phyloP scores from a whole-genome alignment of 176 grass and related monocot species.

The Carex cristatella region DNA sequence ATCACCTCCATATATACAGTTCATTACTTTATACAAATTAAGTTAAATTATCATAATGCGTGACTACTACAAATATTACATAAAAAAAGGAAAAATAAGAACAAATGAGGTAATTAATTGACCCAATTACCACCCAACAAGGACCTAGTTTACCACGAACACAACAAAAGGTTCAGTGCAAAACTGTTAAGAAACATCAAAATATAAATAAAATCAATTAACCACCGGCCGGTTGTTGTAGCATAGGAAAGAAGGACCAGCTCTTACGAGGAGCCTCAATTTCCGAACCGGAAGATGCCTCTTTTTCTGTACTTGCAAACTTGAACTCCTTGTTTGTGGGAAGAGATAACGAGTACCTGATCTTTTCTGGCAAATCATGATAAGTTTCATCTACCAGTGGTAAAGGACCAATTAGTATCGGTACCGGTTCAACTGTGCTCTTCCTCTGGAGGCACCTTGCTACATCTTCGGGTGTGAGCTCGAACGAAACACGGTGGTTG shows the following conservation, averaged over 20 bases:
- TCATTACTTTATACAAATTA: slow-evolving; percentile 3
- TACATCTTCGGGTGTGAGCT: slow-evolving; percentile 80
- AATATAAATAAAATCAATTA: slow-evolving; percentile 19
- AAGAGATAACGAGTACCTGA: slow-evolving; percentile 47
- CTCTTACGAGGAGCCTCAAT: slow-evolving; percentile 38
- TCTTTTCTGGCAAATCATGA: slow-evolving; percentile 77
- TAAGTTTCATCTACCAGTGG: slow-evolving; percentile 45
- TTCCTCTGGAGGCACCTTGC: slow-evolving; percentile 82
- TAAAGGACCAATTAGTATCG: neutral
- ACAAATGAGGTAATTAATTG: slow-evolving; percentile 2
- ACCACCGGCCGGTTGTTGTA: slow-evolving; percentile 54
- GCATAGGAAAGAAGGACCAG: slow-evolving; percentile 74
- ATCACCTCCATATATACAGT: slow-evolving; percentile 4
- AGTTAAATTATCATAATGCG: neutral
- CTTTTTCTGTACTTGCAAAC: slow-evolving; percentile 67
- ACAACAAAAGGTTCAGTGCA: slow-evolving; percentile 5
- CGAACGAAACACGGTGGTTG: slow-evolving; percentile 82
- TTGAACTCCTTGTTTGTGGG: slow-evolving; percentile 79
- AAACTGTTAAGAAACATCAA: neutral
- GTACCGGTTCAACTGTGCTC: slow-evolving; percentile 22
- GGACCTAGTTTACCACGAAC: slow-evolving; percentile 17
- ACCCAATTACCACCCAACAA: neutral
- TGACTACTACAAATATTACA: neutral
- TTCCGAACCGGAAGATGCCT: slow-evolving; percentile 26
- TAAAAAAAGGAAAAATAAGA: neutral